Base-by-base conservation (phyloP, 768 basidiomycete species). In the Coprinopsis strossmayeri region DNA sequence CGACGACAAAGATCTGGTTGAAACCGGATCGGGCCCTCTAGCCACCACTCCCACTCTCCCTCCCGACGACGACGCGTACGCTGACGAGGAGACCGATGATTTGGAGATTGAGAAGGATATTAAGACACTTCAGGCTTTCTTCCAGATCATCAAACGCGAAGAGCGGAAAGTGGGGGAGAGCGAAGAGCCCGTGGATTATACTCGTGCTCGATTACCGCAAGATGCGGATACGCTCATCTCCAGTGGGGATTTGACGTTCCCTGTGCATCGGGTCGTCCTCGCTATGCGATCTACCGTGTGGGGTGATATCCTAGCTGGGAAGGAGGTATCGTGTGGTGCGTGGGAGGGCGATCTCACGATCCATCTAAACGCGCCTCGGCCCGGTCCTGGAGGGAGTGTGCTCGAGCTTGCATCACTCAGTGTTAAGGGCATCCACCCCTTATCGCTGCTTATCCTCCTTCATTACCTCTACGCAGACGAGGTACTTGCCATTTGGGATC, bases 401-500 rank as follows among this genome's bases (percentile, higher is more conserved):
- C 32, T 42, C 37, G 57, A 57, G 26, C 42, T 63, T 13, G 56
- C 59, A 10, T 61, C 64, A 11, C 60, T 87, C 1, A 60, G 61
- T 15, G 57, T 95, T 37, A 59, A 68, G 0, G 79, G 79, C 1
- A 79, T 78, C 52, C 77, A 81, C 38, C 73, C 84, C 0, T 66
- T 94, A 5, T 69, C 90, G 0, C 64, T 85, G 13, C 75, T 96
- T 13, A 73, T 95, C 18, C 68, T 97, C 17, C 62, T 96, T 17
- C 75, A 82, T 20, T 97, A 92, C 58, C 64, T 97, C n/a, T 97
- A 97, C 64, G 77, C 87, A 1, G 95, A 99, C 61, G 77, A 82
- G 34, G 64, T 94, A 1, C 69, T 90, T 10, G 82, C 90, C 0
- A 63, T 93, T 12, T 94, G 92, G 90, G 93, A 98, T 61, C 71